phyloP scores from a whole-genome alignment of 345 rosid genomes.

The Eucalyptus regnans region DNA sequence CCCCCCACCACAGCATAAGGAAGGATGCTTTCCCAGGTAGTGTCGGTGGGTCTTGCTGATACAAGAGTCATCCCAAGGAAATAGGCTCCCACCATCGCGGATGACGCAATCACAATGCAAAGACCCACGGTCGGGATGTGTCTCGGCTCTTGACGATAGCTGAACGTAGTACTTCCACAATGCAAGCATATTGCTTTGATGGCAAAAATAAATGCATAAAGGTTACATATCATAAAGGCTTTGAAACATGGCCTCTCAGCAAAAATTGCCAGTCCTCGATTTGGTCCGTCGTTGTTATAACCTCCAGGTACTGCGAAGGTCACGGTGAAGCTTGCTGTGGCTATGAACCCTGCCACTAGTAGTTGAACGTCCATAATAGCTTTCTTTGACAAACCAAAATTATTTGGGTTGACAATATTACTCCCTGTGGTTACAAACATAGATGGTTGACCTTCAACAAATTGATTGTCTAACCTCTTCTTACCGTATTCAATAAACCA shows the following conservation, averaged over 20 bases:
- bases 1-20: no score
- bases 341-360: background rate
- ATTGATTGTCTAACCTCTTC: no score
- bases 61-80: rapidly evolving
- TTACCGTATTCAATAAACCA: no score
- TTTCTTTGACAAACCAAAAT: background rate
- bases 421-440: no score
- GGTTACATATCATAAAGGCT: background rate
- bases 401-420: no score
- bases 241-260: rapidly evolving
- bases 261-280: background rate
- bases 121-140: no score
- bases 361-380: background rate
- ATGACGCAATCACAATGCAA: rapidly evolving
- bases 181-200: rapidly evolving
- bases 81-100: rapidly evolving
- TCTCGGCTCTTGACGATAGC: no score
- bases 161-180: rapidly evolving
- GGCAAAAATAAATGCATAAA: rapidly evolving
- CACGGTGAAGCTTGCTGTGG: rapidly evolving
- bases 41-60: rapidly evolving
- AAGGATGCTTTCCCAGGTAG: no score
- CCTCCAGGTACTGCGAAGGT: background rate
- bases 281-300: background rate
- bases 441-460: no score